Evolutionary conservation across 306 rosid genomes (phyloP).

Genomic region (Spatholobus suberectus): DNA sequence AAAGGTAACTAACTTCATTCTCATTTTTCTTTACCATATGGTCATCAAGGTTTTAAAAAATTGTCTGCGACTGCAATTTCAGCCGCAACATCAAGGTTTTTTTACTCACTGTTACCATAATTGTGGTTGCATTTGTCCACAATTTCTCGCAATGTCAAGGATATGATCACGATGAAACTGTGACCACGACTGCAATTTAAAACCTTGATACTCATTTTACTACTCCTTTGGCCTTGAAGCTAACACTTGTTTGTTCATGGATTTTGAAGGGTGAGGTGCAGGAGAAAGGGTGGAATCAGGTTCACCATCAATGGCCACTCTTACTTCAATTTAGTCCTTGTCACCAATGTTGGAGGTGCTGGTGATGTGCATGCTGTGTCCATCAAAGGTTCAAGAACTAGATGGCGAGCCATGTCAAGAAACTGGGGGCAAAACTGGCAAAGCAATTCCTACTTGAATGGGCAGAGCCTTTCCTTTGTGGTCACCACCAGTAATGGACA

Average conservation of each 20-base stretch:
- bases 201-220: not conserved
- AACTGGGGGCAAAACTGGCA: constrained; percentile 58
- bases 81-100: not conserved
- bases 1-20: constrained; percentile 46
- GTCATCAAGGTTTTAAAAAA: not conserved
- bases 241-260: constrained; percentile 1
- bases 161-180: not conserved
- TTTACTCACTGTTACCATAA: not conserved
- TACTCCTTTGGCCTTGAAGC: not conserved
- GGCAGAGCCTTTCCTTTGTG: constrained; percentile 56
- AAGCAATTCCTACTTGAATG: constrained; percentile 53
- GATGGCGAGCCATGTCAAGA: constrained; percentile 64
- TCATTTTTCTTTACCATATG: not conserved
- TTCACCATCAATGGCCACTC: constrained; percentile 62
- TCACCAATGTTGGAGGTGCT: constrained; percentile 62
- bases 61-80: not conserved
- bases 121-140: not conserved
- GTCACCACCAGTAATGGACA: constrained; percentile 55
- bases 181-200: not conserved
- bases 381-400: constrained; percentile 55
- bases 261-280: constrained; percentile 54
- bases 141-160: not conserved
- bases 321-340: constrained; percentile 58
- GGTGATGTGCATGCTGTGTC: constrained; percentile 58
- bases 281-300: constrained; percentile 55